These are phyloP conservation scores for Eucalyptus dawsonii DNA, from an alignment of 345 rosid genomes.

Conservation along the genomic window DNA sequence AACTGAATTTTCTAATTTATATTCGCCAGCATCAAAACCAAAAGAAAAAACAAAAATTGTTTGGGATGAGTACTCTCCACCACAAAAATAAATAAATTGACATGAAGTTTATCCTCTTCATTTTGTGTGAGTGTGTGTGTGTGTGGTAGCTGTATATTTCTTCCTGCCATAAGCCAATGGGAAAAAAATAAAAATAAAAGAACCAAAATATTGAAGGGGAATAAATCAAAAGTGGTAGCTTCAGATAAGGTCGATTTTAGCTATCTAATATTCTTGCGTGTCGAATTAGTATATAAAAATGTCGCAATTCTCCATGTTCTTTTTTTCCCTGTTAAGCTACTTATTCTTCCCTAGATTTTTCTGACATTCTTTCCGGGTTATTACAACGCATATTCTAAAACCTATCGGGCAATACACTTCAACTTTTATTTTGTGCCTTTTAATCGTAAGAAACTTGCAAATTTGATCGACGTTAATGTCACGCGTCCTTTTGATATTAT, in stretches of 20 bases:
- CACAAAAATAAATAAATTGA: neutral
- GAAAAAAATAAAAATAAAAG: neutral
- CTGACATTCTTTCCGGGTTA: neutral
- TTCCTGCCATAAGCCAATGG: neutral
- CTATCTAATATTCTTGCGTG: neutral
- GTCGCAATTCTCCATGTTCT: neutral
- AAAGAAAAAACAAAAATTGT: neutral
- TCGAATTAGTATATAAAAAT: neutral
- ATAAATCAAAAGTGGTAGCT: neutral
- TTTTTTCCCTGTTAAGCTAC: neutral
- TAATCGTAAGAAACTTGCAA: neutral
- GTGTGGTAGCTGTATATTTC: neutral
- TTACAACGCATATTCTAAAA: neutral
- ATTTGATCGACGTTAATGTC: neutral
- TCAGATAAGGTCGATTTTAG: neutral
- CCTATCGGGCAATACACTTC: neutral
- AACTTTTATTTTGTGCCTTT: neutral
- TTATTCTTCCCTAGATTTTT: neutral
- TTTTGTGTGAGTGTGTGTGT: neutral
- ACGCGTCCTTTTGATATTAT: neutral
- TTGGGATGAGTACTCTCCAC: neutral
- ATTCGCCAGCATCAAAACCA: neutral
- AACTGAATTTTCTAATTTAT: neutral
- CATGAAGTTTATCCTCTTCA: neutral
- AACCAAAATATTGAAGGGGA: neutral